phyloP scores from a whole-genome alignment of 192 early-diverging fungal genomes.

The Kappamyces sp. region DNA sequence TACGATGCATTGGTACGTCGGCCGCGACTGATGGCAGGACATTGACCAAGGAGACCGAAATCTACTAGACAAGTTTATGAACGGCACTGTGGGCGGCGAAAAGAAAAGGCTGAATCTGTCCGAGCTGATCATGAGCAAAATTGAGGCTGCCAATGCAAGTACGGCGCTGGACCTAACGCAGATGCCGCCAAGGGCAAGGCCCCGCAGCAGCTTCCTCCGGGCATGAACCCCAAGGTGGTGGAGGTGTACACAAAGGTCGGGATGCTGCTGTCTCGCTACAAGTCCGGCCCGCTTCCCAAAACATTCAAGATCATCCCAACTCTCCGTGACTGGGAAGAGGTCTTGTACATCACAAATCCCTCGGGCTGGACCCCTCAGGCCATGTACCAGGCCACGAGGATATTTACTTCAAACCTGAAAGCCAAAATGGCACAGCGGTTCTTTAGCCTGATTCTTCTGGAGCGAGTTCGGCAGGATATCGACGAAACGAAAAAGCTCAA shows the following conservation, averaged over 20 bases:
- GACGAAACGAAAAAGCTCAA: conserved; percentile 95
- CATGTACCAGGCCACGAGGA: conserved; percentile 87
- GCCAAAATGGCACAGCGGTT: conserved; percentile 88
- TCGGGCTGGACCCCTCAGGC: conserved; percentile 96
- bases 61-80: conserved; percentile 89
- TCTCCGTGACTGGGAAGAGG: conserved; percentile 94
- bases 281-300: conserved; percentile 91
- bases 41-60: conserved; percentile 74
- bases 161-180: conserved; percentile 16
- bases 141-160: conserved; percentile 66
- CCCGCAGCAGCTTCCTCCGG: conserved; percentile 19
- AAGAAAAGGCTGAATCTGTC: conserved; percentile 82
- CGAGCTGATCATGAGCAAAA: conserved; percentile 95
- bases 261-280: conserved; percentile 81
- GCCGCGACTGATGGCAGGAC: conserved; percentile 36
- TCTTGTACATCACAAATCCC: conserved; percentile 85
- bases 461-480: conserved; percentile 92
- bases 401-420: conserved; percentile 98
- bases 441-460: conserved; percentile 79
- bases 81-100: conserved; percentile 51
- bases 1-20: conserved; percentile 47
- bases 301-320: conserved; percentile 98
- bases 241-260: conserved; percentile 96
- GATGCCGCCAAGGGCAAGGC: conserved; percentile 27
- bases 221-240: conserved; percentile 80